Evolutionary conservation across 1,139 yeast species (phyloP).

Genomic region (Lodderomyces theae): DNA sequence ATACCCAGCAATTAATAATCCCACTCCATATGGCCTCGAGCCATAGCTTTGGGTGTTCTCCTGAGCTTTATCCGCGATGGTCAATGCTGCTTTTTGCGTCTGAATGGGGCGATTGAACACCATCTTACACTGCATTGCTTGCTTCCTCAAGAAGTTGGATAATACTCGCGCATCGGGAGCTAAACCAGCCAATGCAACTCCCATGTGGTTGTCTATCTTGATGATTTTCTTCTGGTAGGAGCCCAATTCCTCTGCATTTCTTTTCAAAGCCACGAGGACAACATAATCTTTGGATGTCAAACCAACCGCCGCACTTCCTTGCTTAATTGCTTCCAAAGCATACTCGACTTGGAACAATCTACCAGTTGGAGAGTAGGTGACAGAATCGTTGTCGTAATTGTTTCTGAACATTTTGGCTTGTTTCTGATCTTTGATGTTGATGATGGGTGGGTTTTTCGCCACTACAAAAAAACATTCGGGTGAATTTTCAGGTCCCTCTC

Average conservation of each 20-base stretch:
- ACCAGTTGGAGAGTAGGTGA: constrained; percentile 97
- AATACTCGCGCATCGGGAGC: constrained; percentile 97
- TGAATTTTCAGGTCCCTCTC: not conserved
- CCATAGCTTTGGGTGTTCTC: constrained; percentile 95
- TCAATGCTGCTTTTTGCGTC: constrained; percentile 76
- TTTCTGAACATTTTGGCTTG: constrained; percentile 66
- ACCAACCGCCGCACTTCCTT: constrained; percentile 97
- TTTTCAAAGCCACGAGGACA: constrained; percentile 87
- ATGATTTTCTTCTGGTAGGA: constrained; percentile 93
- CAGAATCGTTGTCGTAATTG: constrained; percentile 97
- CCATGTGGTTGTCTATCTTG: constrained; percentile 89
- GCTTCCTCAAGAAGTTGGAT: constrained; percentile 84
- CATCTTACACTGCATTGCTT: constrained; percentile 84
- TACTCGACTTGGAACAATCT: constrained; percentile 93
- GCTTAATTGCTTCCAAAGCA: constrained; percentile 96
- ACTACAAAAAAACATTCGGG: not conserved
- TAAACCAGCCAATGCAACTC: constrained; percentile 92
- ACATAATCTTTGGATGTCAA: constrained; percentile 81
- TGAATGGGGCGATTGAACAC: constrained; percentile 87
- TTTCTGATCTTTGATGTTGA: not conserved
- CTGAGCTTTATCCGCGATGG: constrained; percentile 96
- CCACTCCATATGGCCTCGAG: constrained; percentile 97
- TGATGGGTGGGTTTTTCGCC: constrained; percentile 1
- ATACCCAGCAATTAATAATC: constrained; percentile 83
- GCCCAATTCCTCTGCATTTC: constrained; percentile 96